Percentiles rank a stretch among this genome's conserved stretches.
These are phyloP conservation scores for Pontederia paniculata DNA, from an alignment of 176 grass and related monocot genomes.

Conservation along the genomic window DNA sequence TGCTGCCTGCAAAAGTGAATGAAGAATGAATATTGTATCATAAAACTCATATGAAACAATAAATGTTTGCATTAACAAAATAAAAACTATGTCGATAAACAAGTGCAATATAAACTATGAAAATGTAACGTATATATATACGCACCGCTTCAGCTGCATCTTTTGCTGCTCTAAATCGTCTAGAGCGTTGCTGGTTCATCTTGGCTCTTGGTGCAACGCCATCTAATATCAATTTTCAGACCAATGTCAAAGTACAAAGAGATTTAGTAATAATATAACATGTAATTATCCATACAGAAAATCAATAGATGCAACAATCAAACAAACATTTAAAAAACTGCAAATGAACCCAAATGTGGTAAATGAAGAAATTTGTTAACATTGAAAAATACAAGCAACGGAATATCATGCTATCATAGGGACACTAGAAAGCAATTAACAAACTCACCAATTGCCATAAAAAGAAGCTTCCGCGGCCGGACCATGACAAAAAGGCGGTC, in stretches of 20 bases:
- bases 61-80: not conserved
- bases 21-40: no score
- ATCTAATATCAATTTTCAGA: slow-evolving; percentile 21
- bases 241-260: no score
- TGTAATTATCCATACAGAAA: not conserved
- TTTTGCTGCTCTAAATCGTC: slow-evolving; percentile 50
- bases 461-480: slow-evolving; percentile 45
- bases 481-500: slow-evolving; percentile 40
- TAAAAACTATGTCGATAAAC: not conserved
- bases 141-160: slow-evolving; percentile 19
- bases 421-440: no score
- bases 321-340: no score
- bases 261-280: no score
- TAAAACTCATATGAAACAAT: no score
- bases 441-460: slow-evolving; percentile 40
- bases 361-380: no score
- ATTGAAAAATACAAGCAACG: no score
- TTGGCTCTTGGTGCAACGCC: slow-evolving; percentile 71
- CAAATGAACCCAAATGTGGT: not conserved
- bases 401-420: no score
- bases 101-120: not conserved
- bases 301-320: no score
- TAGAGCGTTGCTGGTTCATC: slow-evolving; percentile 63
- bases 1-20: slow-evolving; percentile 22
- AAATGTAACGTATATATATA: not conserved